Percentiles rank a stretch among this genome's conserved stretches.
Conservation (phyloP, 108 stramenopile genomes). For the Mayamaea pseudoterrestris region DNA sequence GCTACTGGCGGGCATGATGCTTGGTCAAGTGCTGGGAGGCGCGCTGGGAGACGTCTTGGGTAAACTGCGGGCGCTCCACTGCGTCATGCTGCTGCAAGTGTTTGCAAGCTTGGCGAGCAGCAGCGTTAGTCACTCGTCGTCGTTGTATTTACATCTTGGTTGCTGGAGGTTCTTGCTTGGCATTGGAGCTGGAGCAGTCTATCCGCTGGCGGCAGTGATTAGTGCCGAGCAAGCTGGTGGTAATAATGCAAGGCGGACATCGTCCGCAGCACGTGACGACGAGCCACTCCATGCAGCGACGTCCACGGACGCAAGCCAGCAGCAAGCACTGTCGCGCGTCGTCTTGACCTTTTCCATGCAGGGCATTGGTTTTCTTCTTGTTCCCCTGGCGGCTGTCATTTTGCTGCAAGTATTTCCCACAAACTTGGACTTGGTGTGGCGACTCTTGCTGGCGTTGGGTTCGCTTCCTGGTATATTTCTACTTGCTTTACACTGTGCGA, state of each 20-base stretch:
- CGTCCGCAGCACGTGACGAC: not conserved
- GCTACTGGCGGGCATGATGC: constrained; percentile 76
- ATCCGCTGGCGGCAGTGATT: constrained; percentile 76
- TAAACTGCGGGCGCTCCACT: constrained; percentile 39
- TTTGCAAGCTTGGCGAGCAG: constrained; percentile 51
- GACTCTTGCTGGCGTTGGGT: constrained; percentile 58
- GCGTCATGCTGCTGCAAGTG: constrained; percentile 73
- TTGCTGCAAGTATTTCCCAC: constrained; percentile 23
- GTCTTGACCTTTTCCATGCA: constrained; percentile 72
- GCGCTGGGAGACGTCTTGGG: constrained; percentile 67
- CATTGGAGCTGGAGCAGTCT: constrained; percentile 77
- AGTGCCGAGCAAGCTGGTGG: constrained; percentile 46
- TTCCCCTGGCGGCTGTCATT: constrained; percentile 33
- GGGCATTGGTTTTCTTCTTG: constrained; percentile 60
- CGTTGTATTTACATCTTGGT: constrained; percentile 29
- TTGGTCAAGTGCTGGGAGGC: constrained; percentile 78
- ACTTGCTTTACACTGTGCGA: not conserved
- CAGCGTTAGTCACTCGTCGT: not conserved
- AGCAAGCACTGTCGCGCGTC: constrained; percentile 25
- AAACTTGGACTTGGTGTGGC: constrained; percentile 51
- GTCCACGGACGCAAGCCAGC: not conserved
- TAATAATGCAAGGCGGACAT: not conserved
- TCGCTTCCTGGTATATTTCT: constrained; percentile 30
- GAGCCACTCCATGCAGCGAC: no score
- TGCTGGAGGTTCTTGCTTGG: constrained; percentile 64